Evolutionary conservation across 1,284 basidiomycete genomes (phyloP), one percentile per base, ranked within the genome.

Genomic region (Melampsora larici-populina): DNA sequence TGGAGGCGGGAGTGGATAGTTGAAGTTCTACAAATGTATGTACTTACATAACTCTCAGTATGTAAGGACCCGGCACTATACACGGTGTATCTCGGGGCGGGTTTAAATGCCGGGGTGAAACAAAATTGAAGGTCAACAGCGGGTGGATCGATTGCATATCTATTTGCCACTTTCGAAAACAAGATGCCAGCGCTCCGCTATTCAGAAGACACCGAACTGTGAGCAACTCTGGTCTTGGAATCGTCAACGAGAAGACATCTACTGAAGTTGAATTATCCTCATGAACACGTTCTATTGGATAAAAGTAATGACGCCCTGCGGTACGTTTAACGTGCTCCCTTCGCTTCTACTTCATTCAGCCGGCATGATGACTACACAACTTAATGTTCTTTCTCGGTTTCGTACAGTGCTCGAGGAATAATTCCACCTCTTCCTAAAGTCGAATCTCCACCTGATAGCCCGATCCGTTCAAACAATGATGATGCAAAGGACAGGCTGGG

Each of bases 191-290:
- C 72, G 11, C 49, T 67, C 8, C 40, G 72, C 62, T 67, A 74
- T 40, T 58, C 72, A 51, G 72, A 74, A 43, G 72, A 74, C 43
- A 74, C 72, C 24, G 72, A 74, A 43, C 65, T 74, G 63, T 74
- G 49, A 66, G 63, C 64, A 18, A 64, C 18, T 17, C 43, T n/a
- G 15, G 18, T 17, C 33, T 64, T 46, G n/a, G 40, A 18, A 46
- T 49, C 8, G 46, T 24, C 29, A 55, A 15, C 2, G 15, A 21
- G 31, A 15, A 21, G 2, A 2, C 24, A 31, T 17, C 1, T 24
- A 33, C n/a, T n/a, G 62, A 43, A 17, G 62, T 48, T 43, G 13
- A 18, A 6, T 49, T 46, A 9, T 74, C 9, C n/a, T 40, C 18
- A 11, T 29, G 29, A 43, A 17, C 4, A 29, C 0, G 2, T 51